Base-by-base conservation (phyloP, 2,329 filamentous ascomycete species). In the Coniochaeta sp. region DNA sequence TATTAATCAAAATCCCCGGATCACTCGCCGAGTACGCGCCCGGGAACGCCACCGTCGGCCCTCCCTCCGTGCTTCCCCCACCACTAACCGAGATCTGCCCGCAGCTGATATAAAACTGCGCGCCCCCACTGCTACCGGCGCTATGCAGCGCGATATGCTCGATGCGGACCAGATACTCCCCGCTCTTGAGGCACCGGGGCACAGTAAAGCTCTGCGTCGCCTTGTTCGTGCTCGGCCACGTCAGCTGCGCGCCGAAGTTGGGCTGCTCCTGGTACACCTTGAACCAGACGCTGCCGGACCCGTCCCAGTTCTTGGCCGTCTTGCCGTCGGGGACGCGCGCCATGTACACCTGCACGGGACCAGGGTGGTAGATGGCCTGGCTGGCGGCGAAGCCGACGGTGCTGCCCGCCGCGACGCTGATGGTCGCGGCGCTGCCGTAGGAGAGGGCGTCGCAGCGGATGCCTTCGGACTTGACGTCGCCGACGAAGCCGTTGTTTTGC, bases 221-320 rank as follows among this genome's bases (percentile, higher is more conserved):
- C 50, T 62, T 63, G 30, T 50, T 18, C 47, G 52, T 18, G 22
- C 63, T 65, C 6, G 69, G 67, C 69, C 70, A 73, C 1, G 52
- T 65, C 50, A 72, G 62, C n/a, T 63, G 60, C 4, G 61, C 58
- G 3, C 63, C 61, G 0, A 58, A 59, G 18, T 57, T 57, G 5
- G 69, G 68, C 54, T 66, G 61, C 54, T 72, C 68, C 61, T 72
- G 67, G 60, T 61, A 70, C 38, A 72, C 67, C 63, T 72, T 72
- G 63, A 71, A 71, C 69, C 69, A 72, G 13, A 69, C 67, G 3
- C 60, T 56, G 3, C 71, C 71, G 49, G 60, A 62, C 53, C 70
- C 70, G 56, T 69, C 67, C 52, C 65, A 71, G 48, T 61, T 60
- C 6, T 63, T 65, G 2, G 68, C 68, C 1, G 66, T 67, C 57